A percentile compares a stretch with the other conserved stretches of the same genome.
phyloP scores from a whole-genome alignment of 305 asterid species.

The Plantago coronopus region DNA sequence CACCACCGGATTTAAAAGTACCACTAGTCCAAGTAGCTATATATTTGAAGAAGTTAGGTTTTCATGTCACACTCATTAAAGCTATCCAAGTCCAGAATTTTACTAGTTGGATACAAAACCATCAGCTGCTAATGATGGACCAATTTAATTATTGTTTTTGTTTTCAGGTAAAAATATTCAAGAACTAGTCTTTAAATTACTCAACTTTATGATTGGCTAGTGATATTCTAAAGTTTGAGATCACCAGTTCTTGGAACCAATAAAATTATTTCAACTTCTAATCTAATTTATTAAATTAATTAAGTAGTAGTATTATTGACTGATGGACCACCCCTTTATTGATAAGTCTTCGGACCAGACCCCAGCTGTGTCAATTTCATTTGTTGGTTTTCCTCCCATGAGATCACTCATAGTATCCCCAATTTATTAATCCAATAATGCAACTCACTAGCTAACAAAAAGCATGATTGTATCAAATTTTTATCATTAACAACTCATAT shows the following conservation, averaged over 20 bases:
- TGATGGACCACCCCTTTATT: constrained; percentile 4
- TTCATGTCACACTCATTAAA: no score
- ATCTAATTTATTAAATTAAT: no score
- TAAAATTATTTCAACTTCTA: background rate
- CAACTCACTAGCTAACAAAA: constrained; percentile 4
- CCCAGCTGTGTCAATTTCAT: constrained; percentile 18
- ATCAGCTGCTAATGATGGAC: no score
- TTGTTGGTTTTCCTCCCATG: background rate
- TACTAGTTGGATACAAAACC: no score
- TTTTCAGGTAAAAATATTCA: no score
- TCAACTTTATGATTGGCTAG: background rate
- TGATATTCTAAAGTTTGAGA: no score
- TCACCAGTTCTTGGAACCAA: constrained; percentile 15
- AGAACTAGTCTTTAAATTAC: background rate
- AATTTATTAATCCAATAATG: constrained; percentile 22
- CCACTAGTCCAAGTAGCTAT: no score
- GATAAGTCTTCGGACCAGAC: constrained; percentile 26
- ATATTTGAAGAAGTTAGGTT: no score
- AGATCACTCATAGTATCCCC: constrained; percentile 1
- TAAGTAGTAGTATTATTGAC: background rate
- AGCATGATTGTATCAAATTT: constrained; percentile 12
- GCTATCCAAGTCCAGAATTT: no score
- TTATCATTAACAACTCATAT: background rate
- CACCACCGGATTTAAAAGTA: no score
- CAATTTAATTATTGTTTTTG: no score